Evolutionary conservation across 352 stramenopile species (phyloP), one percentile per base, ranked within the genome.

Genomic region (Thalassiosira ordinaria): DNA sequence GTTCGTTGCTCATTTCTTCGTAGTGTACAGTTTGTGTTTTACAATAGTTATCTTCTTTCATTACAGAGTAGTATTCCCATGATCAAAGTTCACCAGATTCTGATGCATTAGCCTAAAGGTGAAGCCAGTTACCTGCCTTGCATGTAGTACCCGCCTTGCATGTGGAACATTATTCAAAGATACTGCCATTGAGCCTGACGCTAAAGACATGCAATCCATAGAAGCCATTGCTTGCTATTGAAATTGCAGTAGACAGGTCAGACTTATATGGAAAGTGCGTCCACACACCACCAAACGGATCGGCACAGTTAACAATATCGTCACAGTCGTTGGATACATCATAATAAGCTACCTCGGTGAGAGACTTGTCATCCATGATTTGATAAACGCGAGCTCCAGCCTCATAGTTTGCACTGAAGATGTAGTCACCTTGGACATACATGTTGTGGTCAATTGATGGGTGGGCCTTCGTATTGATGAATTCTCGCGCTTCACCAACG

Each of bases 381-480:
- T 56, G 11, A 14, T 56, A 56, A 26, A 56, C 22, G 3, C 47
- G 9, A 29, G 47, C 47, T 56, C 47, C 47, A 18, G 47, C 47
- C 18, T 56, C 47, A 27, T 56, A 56, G 9, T 26, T 56, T 14
- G 47, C 47, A 14, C 47, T 56, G 47, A 29, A 56, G 13, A 56
- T 56, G 47, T 29, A 56, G 47, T 56, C 18, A 31, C 47, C 47
- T 56, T 56, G 37, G 37, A 56, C 47, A 29, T 56, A 56, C 47
- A 56, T 56, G 47, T 56, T 56, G n/a, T 56, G 47, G 47, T 56
- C 47, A 31, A 56, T 56, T 26, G 47, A 56, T 31, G 47, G 47
- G 22, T 56, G 47, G 18, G 47, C 47, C 47, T 56, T 56, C 11
- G 9, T 31, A 31, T 56, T 56, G 47, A 56, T 56, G 47, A 29